A percentile compares a stretch with the other conserved stretches of the same genome.
Evolutionary conservation across 2,329 filamentous ascomycete genomes (phyloP).

Genomic region (Drechslera avenae): DNA sequence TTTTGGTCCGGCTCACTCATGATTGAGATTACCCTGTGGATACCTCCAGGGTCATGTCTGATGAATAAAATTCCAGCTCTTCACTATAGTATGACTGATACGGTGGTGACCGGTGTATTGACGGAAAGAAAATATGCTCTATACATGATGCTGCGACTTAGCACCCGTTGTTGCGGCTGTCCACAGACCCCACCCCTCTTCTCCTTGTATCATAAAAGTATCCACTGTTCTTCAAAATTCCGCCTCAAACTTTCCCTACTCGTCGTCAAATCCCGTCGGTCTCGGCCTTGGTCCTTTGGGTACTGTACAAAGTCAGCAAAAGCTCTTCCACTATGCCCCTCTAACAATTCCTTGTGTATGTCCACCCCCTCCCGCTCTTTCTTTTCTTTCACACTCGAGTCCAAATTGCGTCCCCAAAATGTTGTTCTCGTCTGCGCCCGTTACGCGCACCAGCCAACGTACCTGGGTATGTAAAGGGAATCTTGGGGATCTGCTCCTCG

Average conservation of each 20-base stretch:
- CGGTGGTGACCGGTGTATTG: not conserved
- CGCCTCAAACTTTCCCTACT: slow-evolving; percentile 17
- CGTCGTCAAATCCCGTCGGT: slow-evolving; percentile 55
- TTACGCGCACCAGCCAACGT: slow-evolving; percentile 50
- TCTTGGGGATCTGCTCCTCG: slow-evolving; percentile 67
- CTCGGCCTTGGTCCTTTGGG: slow-evolving; percentile 54
- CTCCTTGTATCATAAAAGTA: not conserved
- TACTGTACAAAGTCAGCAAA: slow-evolving; percentile 41
- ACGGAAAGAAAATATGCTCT: slow-evolving; percentile 32
- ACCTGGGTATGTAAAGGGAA: slow-evolving; percentile 94
- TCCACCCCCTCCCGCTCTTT: not conserved
- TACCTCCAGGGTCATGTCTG: not conserved
- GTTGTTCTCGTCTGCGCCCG: not conserved
- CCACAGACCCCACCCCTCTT: not conserved
- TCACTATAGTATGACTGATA: too few relatives aligned
- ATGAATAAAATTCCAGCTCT: not conserved
- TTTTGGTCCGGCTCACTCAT: too few relatives aligned
- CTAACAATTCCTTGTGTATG: not conserved
- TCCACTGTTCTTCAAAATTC: not conserved
- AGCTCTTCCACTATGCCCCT: not conserved
- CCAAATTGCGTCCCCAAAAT: not conserved
- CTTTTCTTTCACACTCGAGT: not conserved
- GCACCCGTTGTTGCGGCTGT: not conserved
- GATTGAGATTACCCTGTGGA: too few relatives aligned
- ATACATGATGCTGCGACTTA: slow-evolving; percentile 26